phyloP scores from a whole-genome alignment of 1,284 basidiomycete genomes.

The Trametes pubescens region DNA sequence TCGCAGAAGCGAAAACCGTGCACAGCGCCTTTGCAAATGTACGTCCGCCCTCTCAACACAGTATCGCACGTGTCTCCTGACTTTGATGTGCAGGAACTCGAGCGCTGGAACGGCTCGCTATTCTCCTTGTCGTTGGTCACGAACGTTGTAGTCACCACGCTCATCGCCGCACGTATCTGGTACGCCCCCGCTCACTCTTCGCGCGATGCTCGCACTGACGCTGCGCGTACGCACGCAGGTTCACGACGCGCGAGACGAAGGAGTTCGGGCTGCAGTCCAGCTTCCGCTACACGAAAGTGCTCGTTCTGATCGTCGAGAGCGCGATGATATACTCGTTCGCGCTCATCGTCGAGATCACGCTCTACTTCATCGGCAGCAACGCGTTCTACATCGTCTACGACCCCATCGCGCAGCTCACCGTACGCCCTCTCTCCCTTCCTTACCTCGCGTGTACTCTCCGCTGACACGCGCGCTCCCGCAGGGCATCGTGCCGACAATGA shows the following conservation, averaged over 20 bases:
- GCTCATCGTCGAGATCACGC: slow-evolving; percentile 48
- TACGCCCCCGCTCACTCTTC: slow-evolving; percentile 20
- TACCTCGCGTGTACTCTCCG: not conserved
- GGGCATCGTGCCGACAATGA: slow-evolving; percentile 46
- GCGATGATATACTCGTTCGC: slow-evolving; percentile 51
- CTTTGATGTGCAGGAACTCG: not conserved
- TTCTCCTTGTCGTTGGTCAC: slow-evolving; percentile 50
- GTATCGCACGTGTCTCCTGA: not conserved
- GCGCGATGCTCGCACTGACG: not conserved
- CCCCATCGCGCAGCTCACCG: slow-evolving; percentile 51
- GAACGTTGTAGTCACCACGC: slow-evolving; percentile 46
- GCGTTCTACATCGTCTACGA: slow-evolving; percentile 52
- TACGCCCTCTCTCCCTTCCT: slow-evolving; percentile 29
- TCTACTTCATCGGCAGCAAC: slow-evolving; percentile 48
- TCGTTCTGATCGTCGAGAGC: slow-evolving; percentile 50
- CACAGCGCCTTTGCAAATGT: slow-evolving; percentile 46
- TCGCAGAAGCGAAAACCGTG: slow-evolving; percentile 42
- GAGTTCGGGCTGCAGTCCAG: slow-evolving; percentile 34
- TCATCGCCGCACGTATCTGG: slow-evolving; percentile 49
- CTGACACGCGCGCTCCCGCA: slow-evolving; percentile 16
- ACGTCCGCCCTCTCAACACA: not conserved
- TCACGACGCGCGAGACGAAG: slow-evolving; percentile 37
- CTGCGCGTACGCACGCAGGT: not conserved
- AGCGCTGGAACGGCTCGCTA: slow-evolving; percentile 48
- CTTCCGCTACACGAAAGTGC: slow-evolving; percentile 45